Conservation (phyloP, 2,329 filamentous ascomycete species). For the Madurella fahalii region DNA sequence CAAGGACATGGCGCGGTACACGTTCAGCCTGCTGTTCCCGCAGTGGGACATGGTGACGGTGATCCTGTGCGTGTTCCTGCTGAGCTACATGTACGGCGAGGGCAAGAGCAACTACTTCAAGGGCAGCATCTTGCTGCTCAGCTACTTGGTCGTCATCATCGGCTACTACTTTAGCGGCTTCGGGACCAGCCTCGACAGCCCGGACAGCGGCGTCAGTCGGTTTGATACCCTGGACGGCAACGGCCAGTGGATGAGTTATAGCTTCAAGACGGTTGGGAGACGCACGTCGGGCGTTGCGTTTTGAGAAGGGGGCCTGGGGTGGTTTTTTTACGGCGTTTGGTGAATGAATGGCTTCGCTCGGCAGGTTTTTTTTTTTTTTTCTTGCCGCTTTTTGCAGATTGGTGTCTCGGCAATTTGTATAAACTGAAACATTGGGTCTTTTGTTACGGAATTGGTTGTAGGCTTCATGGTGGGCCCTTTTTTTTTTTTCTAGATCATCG, state of each 20-base stretch:
- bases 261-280: slow-evolving; percentile 50
- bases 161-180: slow-evolving; percentile 82
- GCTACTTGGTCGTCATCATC: slow-evolving; percentile 85
- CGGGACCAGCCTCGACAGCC: slow-evolving; percentile 37
- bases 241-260: slow-evolving; percentile 45
- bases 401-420: too few relatives aligned
- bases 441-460: too few relatives aligned
- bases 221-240: slow-evolving; percentile 53
- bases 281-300: slow-evolving; percentile 37
- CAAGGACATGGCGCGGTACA: slow-evolving; percentile 52
- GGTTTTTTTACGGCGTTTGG: background rate
- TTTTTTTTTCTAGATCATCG: too few relatives aligned
- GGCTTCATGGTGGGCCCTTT: too few relatives aligned
- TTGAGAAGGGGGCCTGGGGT: slow-evolving; percentile 12
- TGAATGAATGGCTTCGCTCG: background rate
- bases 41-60: slow-evolving; percentile 99
- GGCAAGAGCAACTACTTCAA: slow-evolving; percentile 99
- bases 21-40: slow-evolving; percentile 86
- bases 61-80: slow-evolving; percentile 89
- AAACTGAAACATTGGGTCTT: too few relatives aligned
- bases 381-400: too few relatives aligned
- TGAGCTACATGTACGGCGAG: slow-evolving; percentile 97
- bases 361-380: too few relatives aligned
- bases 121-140: slow-evolving; percentile 88
- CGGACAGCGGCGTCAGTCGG: slow-evolving; percentile 39